Base-by-base conservation (phyloP, 805 yeast genomes). In the Nakazawaea ishiwadae region DNA sequence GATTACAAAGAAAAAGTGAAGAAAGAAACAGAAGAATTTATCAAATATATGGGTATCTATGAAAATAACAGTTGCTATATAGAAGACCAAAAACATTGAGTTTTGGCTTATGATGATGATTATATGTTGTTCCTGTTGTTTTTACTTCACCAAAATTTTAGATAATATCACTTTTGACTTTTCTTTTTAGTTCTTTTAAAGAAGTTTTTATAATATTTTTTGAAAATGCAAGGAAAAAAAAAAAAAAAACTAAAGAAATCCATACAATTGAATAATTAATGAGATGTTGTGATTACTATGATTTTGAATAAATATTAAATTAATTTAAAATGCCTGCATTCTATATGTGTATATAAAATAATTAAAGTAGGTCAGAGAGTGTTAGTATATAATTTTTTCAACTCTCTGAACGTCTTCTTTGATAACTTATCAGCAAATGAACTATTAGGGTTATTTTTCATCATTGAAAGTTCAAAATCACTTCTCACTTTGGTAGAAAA, bases 21-120 rank as follows among this genome's bases (percentile, higher is more conserved):
- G 48, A 53, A 44, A 35, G 72, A 72, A 42, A 75, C 89, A 27
- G 66, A 58, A 33, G 73, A 71, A 27, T 81, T 71, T 59, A 77
- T 84, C 53, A 75, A 79, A 47, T 71, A 79, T 37, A 79, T 80
- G 76, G 86, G 86, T 38, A 52, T 68, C 28, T 42, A 42, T 14
- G 42, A 42, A 23, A 42, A 42, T 23, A 29, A 39, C 21, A 33
- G 39, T 29, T 42, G 45, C 34, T 42, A 36, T 36, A 30, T 42
- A n/a, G 45, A 42, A 19, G 45, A 42, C 5, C 45, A 42, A 28
- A 37, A 37, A 23, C 45, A 42, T 37, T 37, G 20, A 31, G 11
- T 18, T 19, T 16, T 15, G 18, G 5, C 10, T 36, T 19, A 29
- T 23, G 10, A 23, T 23, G n/a, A n/a, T n/a, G n/a, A n/a, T n/a